Base-by-base conservation (phyloP, 305 asterid species). In the Solanum chacoense region DNA sequence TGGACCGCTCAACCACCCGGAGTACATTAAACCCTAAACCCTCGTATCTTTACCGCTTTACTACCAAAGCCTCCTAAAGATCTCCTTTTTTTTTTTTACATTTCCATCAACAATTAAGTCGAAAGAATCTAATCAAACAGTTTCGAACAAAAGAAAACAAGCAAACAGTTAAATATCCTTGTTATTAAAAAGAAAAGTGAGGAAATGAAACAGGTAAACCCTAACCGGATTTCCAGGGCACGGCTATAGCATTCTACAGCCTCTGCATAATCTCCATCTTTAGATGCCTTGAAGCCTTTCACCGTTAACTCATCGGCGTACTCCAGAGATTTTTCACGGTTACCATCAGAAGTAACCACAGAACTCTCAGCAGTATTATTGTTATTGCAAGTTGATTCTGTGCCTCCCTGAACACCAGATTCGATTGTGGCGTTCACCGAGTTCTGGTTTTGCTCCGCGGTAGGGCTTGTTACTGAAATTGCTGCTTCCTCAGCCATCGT, bases 181-280 rank as follows among this genome's bases (percentile, higher is more conserved):
- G 36, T 14, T 26, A 35, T 26, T n/a, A 79, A 36, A 84, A 59
- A 65, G 13, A 38, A 8, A 34, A 22, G 35, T 29, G 26, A 45
- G 5, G 36, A 28, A n/a, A 50, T 28, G 1, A 87, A 29, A 67
- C 12, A 7, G 7, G 26, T 3, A 78, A 87, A 78, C 38, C 69
- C 59, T 85, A 84, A 97, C 99, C 94, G 93, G 87, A 96, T 95
- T 93, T 95, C 99, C 42, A 97, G 95, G 92, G 98, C 98, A 91
- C 99, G 99, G 92, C 99, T 96, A 84, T 90, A 97, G 93, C 94
- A 95, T 63, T 97, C 99, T 45, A 96, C 92, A 59, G 99, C 98
- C 85, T 95, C 97, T 14, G 90, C 89, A 63, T 93, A 95, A 91
- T 97, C 98, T 10, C 89, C 88, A 71, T 93, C 98, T 88, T 94